Base-by-base conservation (phyloP, 2,329 filamentous ascomycete species). In the Botrytis squamosa region DNA sequence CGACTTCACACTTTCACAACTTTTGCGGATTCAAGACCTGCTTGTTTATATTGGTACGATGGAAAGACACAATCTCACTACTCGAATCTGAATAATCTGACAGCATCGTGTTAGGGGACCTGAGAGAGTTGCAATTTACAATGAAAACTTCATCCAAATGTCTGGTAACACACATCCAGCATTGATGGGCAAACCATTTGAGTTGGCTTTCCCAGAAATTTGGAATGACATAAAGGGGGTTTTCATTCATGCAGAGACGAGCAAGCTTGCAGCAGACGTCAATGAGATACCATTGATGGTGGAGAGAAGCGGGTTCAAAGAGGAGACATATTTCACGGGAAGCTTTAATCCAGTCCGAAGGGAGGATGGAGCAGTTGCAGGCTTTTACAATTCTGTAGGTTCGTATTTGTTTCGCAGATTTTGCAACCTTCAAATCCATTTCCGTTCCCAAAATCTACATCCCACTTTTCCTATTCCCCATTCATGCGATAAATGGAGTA, bases 271-370 rank as follows among this genome's bases (percentile, higher is more conserved):
- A 33, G 75, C 64, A 0, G 74, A 76, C 40, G 69, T 80, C 1
- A 65, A 75, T 36, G 78, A 80, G 68, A 75, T 78, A 62, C 68
- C 77, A 66, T 74, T 80, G 63, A 76, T 77, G 42, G 75, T 78
- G 3, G 77, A 79, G 42, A 75, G 79, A 10, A 74, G 73, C 42
- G 76, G 75, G 0, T 78, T 77, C n/a, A 36, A 75, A 3, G 77
- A 80, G 42, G 79, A 80, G 60, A 74, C 77, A 16, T 79, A 78
- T 59, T 80, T 80, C 62, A 77, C 77, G 18, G 79, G 78, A 12
- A 80, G 75, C 38, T 78, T 80, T 44, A 78, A 73, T n/a, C 79
- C 79, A 12, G 57, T 80, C 7, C 67, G 78, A 49, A 75, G 75
- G 25, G 74, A 77, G 22, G 74, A 73, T 49, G 77, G 79, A 22